Evolutionary conservation across 2,329 filamentous ascomycete species (phyloP).

Genomic region (Endoconidiophora polonica): DNA sequence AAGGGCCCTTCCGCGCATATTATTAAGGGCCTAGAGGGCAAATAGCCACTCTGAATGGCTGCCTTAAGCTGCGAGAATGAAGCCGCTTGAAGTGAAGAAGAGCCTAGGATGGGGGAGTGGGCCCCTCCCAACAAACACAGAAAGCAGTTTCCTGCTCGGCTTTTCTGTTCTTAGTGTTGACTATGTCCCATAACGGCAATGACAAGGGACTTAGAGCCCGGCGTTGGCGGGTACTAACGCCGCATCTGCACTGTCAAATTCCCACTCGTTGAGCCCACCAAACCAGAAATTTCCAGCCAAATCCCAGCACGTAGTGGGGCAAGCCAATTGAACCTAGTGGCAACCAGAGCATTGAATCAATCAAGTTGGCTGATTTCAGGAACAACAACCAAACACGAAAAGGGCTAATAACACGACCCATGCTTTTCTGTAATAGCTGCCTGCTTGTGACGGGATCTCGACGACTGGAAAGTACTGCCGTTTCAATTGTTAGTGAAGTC

Average conservation of each 20-base stretch:
- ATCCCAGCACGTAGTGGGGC: neutral
- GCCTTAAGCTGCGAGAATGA: too few species aligned
- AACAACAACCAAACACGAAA: neutral
- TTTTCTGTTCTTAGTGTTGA: too few species aligned
- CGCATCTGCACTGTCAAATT: constrained; percentile 3
- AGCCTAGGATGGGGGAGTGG: constrained; percentile 6
- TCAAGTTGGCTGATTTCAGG: neutral
- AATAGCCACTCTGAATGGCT: too few species aligned
- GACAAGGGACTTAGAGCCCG: neutral
- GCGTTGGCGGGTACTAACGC: constrained; percentile 1
- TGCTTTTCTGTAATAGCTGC: neutral
- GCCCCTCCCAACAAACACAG: constrained; percentile 11
- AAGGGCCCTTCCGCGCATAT: too few species aligned
- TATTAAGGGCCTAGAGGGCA: too few species aligned
- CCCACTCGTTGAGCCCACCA: constrained; percentile 12
- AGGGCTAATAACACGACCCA: constrained; percentile 5
- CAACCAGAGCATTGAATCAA: neutral
- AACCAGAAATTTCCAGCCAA: neutral
- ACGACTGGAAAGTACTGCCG: constrained; percentile 4
- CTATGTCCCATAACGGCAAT: constrained; percentile 2
- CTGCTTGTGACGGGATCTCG: constrained; percentile 1
- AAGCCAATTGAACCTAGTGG: neutral
- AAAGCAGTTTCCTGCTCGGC: neutral
- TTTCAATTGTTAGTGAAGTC: constrained; percentile 1
- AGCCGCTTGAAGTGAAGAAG: too few species aligned